A percentile compares a stretch with the other conserved stretches of the same genome.
Conservation (phyloP, 805 yeast species). For the Myxozyma sirexii region DNA sequence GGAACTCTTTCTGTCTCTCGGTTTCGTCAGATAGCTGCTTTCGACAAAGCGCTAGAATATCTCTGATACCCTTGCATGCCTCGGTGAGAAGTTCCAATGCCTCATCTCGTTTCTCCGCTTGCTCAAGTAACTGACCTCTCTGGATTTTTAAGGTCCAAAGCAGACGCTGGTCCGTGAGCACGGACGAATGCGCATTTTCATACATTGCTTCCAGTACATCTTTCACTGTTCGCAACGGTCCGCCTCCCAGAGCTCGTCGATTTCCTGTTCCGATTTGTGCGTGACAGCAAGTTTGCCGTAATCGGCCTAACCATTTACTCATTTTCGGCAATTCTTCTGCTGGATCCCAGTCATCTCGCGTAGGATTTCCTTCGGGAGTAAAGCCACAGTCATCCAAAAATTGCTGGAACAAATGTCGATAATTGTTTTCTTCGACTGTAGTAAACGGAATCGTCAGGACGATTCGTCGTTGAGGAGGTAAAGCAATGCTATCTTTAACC, state of each 20-base stretch:
- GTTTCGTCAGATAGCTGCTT: conserved; percentile 32
- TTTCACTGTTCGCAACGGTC: conserved; percentile 55
- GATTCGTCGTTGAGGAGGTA: conserved; percentile 78
- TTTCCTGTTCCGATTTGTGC: conserved; percentile 48
- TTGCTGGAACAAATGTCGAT: conserved; percentile 62
- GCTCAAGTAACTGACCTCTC: conserved; percentile 72
- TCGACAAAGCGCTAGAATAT: conserved; percentile 34
- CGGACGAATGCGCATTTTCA: conserved; percentile 55
- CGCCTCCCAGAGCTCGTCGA: conserved; percentile 40
- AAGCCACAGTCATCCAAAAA: conserved; percentile 59
- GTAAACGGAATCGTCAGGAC: conserved; percentile 74
- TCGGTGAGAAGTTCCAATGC: conserved; percentile 55
- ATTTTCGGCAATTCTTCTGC: conserved; percentile 30
- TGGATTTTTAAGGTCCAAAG: conserved; percentile 53
- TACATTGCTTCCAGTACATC: conserved; percentile 70
- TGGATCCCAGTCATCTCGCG: conserved; percentile 29
- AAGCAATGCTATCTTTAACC: conserved; percentile 72
- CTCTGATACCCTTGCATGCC: conserved; percentile 45
- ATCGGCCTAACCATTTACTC: conserved; percentile 66
- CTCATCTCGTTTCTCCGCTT: conserved; percentile 46
- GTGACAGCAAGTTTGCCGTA: conserved; percentile 84
- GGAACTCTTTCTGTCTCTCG: conserved; percentile 30
- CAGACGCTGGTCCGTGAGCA: conserved; percentile 53
- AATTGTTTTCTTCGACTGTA: conserved; percentile 82
- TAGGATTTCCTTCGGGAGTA: conserved; percentile 26